phyloP scores from a whole-genome alignment of 371 early-diverging fungal species.

The Nematocida sp. region DNA sequence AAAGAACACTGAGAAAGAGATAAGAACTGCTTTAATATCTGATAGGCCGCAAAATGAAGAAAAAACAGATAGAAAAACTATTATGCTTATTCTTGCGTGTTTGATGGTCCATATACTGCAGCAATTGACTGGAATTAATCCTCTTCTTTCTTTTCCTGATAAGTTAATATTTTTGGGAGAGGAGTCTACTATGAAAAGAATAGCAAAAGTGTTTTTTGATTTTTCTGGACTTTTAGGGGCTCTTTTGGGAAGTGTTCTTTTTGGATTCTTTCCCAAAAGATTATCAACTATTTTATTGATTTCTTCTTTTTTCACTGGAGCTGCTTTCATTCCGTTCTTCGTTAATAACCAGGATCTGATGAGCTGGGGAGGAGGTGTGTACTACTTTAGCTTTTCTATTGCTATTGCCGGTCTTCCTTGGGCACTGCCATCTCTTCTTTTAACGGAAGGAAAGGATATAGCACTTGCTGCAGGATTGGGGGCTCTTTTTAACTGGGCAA shows the following conservation, averaged over 20 bases:
- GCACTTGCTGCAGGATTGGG: constrained; percentile 33
- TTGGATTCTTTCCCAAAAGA: neutral
- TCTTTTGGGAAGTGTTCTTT: neutral
- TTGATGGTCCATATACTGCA: constrained; percentile 21
- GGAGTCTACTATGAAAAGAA: neutral
- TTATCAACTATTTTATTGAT: neutral
- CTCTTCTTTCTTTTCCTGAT: constrained; percentile 4
- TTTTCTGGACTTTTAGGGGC: constrained; percentile 24
- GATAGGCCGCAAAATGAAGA: neutral
- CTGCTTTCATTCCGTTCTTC: neutral
- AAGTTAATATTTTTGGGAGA: neutral
- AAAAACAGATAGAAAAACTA: neutral
- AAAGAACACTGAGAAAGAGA: neutral
- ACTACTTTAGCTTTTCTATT: constrained; percentile 20
- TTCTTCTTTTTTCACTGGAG: neutral
- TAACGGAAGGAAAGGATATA: neutral
- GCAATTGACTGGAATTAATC: constrained; percentile 52
- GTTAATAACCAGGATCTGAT: neutral
- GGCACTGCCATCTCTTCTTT: constrained; percentile 28
- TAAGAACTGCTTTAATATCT: neutral
- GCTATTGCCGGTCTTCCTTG: constrained; percentile 38
- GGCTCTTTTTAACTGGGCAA: constrained; percentile 9
- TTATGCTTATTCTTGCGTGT: constrained; percentile 11
- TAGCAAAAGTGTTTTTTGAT: constrained; percentile 30
- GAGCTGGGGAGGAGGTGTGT: constrained; percentile 19